Conservation (phyloP, 495 filamentous ascomycete genomes). For the Neurospora sp. region DNA sequence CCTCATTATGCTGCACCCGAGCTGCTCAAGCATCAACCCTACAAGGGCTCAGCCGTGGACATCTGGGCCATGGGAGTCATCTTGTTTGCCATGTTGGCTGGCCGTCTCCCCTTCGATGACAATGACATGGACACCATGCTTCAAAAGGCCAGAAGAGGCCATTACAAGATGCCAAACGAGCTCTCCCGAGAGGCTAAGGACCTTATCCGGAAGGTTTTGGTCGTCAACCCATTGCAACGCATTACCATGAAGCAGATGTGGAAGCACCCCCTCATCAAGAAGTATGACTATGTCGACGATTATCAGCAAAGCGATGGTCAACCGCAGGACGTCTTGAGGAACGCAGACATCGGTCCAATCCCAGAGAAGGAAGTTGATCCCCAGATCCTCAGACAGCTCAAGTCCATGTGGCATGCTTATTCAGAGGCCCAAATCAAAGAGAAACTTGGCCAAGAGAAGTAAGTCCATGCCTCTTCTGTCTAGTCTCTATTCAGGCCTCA, state of each 20-base stretch:
- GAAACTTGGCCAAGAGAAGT: constrained; percentile 58
- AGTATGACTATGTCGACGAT: constrained; percentile 61
- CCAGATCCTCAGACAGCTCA: constrained; percentile 72
- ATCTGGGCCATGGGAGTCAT: constrained; percentile 95
- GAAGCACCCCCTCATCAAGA: constrained; percentile 69
- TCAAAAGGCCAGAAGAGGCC: constrained; percentile 54
- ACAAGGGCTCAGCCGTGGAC: constrained; percentile 76
- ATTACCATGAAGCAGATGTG: constrained; percentile 73
- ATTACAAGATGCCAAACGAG: constrained; percentile 59
- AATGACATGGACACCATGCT: constrained; percentile 48
- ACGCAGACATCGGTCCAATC: constrained; percentile 23
- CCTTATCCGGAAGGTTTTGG: constrained; percentile 65
- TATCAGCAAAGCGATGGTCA: constrained; percentile 25
- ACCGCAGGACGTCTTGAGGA: constrained; percentile 12
- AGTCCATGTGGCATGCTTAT: constrained; percentile 78
- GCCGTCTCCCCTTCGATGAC: constrained; percentile 74
- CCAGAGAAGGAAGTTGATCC: constrained; percentile 53
- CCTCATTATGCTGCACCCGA: constrained; percentile 95
- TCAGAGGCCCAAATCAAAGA: constrained; percentile 59
- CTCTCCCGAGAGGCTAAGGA: constrained; percentile 66
- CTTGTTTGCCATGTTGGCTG: constrained; percentile 71
- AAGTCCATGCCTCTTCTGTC: constrained; percentile 15
- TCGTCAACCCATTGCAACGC: constrained; percentile 60
- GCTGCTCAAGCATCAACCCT: constrained; percentile 58
- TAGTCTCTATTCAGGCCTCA: constrained; percentile 2